These are phyloP conservation scores for Sonneratia alba DNA, from an alignment of 345 rosid genomes.

Conservation along the genomic window DNA sequence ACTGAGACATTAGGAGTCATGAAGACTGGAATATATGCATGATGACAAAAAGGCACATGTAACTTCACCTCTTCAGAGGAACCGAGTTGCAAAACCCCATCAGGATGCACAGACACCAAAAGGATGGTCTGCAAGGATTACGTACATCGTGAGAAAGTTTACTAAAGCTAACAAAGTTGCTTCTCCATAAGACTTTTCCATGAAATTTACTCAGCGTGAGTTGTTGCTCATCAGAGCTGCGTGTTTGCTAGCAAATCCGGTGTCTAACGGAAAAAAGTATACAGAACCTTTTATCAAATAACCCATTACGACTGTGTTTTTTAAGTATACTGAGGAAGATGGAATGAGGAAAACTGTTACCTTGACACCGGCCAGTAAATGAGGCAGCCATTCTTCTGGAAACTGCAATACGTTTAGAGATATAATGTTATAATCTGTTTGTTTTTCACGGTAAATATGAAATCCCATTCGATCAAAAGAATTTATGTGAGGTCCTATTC, in stretches of 20 bases:
- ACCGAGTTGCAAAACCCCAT: conserved; percentile 61
- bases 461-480: too few relatives aligned
- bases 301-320: not conserved
- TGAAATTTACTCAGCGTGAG: conserved; percentile 1
- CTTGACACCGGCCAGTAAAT: conserved; percentile 51
- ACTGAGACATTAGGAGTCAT: not conserved
- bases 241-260: not conserved
- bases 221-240: not conserved
- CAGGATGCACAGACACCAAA: conserved; percentile 48
- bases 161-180: not conserved
- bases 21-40: not conserved
- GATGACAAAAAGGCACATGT: conserved; percentile 4
- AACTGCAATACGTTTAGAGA: conserved; percentile 27
- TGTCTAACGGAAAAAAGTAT: not conserved
- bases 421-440: conserved; percentile 1
- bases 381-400: conserved; percentile 57
- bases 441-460: too few relatives aligned
- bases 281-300: not conserved
- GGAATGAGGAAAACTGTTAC: conserved; percentile 22
- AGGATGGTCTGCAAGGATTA: conserved; percentile 45
- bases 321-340: not conserved
- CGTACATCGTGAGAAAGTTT: not conserved
- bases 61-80: conserved; percentile 39
- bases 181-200: not conserved
- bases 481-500: too few relatives aligned